These are phyloP conservation scores for Phialocephala subalpina DNA, from an alignment of 2,329 filamentous ascomycete genomes.

Conservation along the genomic window DNA sequence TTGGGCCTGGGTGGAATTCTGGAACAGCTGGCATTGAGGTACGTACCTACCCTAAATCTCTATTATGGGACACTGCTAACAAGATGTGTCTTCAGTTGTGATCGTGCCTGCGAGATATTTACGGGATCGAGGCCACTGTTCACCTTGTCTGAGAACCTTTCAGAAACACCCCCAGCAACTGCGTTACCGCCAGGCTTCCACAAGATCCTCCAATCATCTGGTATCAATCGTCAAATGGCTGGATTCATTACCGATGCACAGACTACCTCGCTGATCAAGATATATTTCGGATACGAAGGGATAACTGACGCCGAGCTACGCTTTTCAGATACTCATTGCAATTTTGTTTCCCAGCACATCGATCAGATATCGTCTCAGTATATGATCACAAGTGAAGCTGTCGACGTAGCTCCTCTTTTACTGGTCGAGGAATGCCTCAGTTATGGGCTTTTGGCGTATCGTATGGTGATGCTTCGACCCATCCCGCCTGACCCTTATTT, in stretches of 20 bases:
- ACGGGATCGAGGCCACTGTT: conserved; percentile 8
- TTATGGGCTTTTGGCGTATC: conserved; percentile 12
- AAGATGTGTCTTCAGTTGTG: conserved; percentile 13
- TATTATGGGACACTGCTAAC: conserved; percentile 7
- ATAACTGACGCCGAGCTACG: conserved; percentile 12
- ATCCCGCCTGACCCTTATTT: conserved; percentile 10
- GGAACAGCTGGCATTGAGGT: conserved; percentile 10
- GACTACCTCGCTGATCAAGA: conserved; percentile 8
- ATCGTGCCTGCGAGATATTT: conserved; percentile 11
- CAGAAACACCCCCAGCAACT: conserved; percentile 7
- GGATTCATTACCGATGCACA: conserved; percentile 10
- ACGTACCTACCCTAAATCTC: conserved; percentile 6
- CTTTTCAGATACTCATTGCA: conserved; percentile 9
- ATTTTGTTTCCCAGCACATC: conserved; percentile 11
- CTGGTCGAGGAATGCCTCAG: conserved; percentile 11
- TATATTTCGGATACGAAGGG: conserved; percentile 11
- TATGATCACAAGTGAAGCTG: conserved; percentile 8
- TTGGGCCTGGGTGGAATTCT: conserved; percentile 9
- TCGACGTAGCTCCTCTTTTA: conserved; percentile 8
- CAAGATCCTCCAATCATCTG: conserved; percentile 7
- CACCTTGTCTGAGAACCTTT: conserved; percentile 4
- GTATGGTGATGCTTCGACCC: conserved; percentile 12
- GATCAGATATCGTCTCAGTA: conserved; percentile 11
- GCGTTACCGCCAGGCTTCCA: conserved; percentile 10
- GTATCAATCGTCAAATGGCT: conserved; percentile 9